A percentile compares a stretch with the other conserved stretches of the same genome.
phyloP scores from a whole-genome alignment of 495 filamentous ascomycete species.

The Pseudoneurospora amorphoporcata region DNA sequence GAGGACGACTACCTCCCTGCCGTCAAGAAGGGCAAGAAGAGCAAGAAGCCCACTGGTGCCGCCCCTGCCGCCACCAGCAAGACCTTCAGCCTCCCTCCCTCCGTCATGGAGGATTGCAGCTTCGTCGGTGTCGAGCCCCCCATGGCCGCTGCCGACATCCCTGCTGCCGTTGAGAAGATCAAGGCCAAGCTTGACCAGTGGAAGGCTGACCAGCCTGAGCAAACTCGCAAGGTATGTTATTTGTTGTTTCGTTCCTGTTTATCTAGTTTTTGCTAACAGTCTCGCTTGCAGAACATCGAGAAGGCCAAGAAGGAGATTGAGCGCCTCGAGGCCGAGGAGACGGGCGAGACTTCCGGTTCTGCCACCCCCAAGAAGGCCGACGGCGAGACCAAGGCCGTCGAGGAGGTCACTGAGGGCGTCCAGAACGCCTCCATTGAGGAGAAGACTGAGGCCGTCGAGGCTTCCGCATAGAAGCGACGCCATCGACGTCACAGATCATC shows the following conservation, averaged over 20 bases:
- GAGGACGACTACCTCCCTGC: constrained; percentile 85
- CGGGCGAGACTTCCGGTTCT: constrained; percentile 23
- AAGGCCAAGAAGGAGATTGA: constrained; percentile 58
- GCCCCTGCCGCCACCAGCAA: constrained; percentile 30
- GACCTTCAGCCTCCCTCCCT: constrained; percentile 81
- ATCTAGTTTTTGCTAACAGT: constrained; percentile 21
- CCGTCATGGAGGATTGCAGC: constrained; percentile 79
- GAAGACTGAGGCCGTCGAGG: constrained; percentile 44
- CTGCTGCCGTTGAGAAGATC: constrained; percentile 70
- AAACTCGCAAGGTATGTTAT: constrained; percentile 77
- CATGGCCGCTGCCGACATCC: constrained; percentile 71
- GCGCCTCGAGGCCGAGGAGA: constrained; percentile 47
- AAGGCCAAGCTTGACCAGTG: constrained; percentile 85
- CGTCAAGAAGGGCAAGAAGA: constrained; percentile 85
- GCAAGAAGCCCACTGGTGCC: constrained; percentile 49
- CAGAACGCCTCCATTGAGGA: constrained; percentile 62
- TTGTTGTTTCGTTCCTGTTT: neutral
- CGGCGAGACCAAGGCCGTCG: constrained; percentile 30
- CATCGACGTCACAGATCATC: neutral
- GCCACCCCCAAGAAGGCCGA: constrained; percentile 30
- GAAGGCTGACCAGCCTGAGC: constrained; percentile 80
- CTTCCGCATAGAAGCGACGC: constrained; percentile 8
- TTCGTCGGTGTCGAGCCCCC: constrained; percentile 79
- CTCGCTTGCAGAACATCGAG: constrained; percentile 72
- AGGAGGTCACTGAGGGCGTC: constrained; percentile 46